Percentiles rank a stretch among this genome's conserved stretches.
Conservation (phyloP, 1,284 basidiomycete genomes). For the Prillingera fragicola region DNA sequence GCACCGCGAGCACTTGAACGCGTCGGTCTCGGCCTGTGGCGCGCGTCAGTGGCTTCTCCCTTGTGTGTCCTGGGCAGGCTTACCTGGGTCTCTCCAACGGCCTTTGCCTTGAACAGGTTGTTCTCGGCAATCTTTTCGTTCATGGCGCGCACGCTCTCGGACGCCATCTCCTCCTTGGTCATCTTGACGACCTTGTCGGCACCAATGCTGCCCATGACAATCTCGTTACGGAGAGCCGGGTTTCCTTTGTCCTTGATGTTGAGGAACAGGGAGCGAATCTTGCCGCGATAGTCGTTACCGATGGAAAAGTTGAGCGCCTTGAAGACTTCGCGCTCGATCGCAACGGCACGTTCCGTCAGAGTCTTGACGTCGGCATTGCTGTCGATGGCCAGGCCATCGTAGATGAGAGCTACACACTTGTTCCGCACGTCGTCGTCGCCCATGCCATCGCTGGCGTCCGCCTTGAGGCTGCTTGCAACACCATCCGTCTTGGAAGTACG, state of each 20-base stretch:
- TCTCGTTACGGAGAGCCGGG: constrained; percentile 73
- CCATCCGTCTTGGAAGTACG: constrained; percentile 67
- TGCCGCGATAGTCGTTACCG: constrained; percentile 47
- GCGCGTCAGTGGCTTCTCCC: background rate
- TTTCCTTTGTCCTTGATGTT: constrained; percentile 95
- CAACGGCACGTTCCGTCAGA: constrained; percentile 47
- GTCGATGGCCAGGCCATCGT: constrained; percentile 80
- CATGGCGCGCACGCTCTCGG: constrained; percentile 77
- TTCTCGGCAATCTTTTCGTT: constrained; percentile 76
- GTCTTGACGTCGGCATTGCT: constrained; percentile 54
- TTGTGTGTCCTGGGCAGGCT: background rate
- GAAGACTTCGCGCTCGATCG: constrained; percentile 49
- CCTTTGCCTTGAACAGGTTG: constrained; percentile 87
- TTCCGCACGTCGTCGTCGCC: constrained; percentile 61
- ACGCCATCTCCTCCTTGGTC: constrained; percentile 89
- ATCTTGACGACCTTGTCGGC: constrained; percentile 70
- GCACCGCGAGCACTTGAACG: constrained; percentile 95
- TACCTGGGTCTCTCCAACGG: constrained; percentile 71
- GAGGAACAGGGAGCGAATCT: constrained; percentile 84
- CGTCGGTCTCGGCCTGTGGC: constrained; percentile 80
- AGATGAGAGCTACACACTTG: constrained; percentile 83
- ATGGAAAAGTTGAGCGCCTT: constrained; percentile 37
- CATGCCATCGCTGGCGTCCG: constrained; percentile 55
- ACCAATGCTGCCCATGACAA: constrained; percentile 73
- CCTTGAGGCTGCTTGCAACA: constrained; percentile 48